Percentiles rank a stretch among this genome's conserved stretches.
These are phyloP conservation scores for Linanthus parryae DNA, from an alignment of 148 eudicot genomes.

Conservation along the genomic window DNA sequence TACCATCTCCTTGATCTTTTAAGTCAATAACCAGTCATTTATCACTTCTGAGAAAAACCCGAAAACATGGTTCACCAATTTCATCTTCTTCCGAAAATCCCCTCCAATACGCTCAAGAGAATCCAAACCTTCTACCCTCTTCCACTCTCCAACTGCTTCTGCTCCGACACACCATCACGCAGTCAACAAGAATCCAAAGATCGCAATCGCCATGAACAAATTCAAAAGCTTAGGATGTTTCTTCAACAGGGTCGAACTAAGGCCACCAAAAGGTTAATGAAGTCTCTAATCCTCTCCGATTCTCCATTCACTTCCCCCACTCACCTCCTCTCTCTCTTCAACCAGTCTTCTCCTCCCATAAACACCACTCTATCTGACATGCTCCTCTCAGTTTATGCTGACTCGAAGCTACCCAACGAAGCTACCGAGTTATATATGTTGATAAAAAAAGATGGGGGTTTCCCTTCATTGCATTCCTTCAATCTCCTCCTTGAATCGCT, in stretches of 20 bases:
- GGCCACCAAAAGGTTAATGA: constrained; percentile 39
- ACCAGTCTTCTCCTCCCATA: constrained; percentile 30
- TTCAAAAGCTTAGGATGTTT: constrained; percentile 37
- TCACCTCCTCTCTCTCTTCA: constrained; percentile 26
- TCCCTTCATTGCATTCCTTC: constrained; percentile 37
- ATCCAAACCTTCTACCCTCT: neutral
- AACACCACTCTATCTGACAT: constrained; percentile 22
- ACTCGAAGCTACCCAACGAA: constrained; percentile 34
- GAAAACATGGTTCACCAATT: constrained; percentile 1
- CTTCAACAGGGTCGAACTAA: constrained; percentile 43
- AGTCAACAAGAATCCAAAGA: neutral
- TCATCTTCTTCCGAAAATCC: constrained; percentile 4
- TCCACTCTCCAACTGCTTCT: neutral
- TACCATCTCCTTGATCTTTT: too few relatives aligned
- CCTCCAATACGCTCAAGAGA: neutral
- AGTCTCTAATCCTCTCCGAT: constrained; percentile 25
- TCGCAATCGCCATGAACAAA: constrained; percentile 24
- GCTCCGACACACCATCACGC: neutral
- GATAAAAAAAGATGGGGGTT: constrained; percentile 34
- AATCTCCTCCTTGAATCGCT: constrained; percentile 45
- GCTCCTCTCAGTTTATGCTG: constrained; percentile 41
- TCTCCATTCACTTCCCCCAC: constrained; percentile 27
- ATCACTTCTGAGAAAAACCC: too few relatives aligned
- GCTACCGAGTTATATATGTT: constrained; percentile 31
- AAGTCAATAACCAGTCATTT: too few relatives aligned